Evolutionary conservation across 352 stramenopile species (phyloP).

Genomic region (Pythium periplocum): DNA sequence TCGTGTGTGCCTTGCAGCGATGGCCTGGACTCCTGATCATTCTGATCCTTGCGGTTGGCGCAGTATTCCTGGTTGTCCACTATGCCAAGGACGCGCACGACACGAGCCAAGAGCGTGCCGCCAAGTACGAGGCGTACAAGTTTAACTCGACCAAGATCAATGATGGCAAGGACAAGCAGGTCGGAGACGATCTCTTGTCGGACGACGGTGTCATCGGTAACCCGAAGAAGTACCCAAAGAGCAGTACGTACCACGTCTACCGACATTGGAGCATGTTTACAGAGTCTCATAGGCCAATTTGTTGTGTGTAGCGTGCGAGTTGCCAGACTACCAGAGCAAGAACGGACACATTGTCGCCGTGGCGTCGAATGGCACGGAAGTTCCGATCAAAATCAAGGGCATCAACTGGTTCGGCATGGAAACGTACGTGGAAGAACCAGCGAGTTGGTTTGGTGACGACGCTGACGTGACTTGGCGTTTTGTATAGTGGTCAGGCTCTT

Average conservation of each 20-base stretch:
- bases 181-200: slow-evolving; percentile 25
- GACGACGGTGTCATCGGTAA: slow-evolving; percentile 57
- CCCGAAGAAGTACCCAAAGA: slow-evolving; percentile 45
- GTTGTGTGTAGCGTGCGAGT: slow-evolving; percentile 25
- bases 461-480: slow-evolving; percentile 7
- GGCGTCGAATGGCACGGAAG: slow-evolving; percentile 43
- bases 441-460: not conserved
- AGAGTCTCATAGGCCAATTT: not conserved
- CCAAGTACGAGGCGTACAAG: slow-evolving; percentile 7
- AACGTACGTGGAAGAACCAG: slow-evolving; percentile 21
- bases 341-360: slow-evolving; percentile 46
- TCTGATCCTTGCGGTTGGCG: slow-evolving; percentile 17
- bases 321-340: slow-evolving; percentile 62
- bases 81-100: slow-evolving; percentile 8
- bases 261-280: not conserved
- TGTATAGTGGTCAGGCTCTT: slow-evolving; percentile 32
- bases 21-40: slow-evolving; percentile 30
- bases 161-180: slow-evolving; percentile 11
- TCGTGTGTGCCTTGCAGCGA: slow-evolving; percentile 11
- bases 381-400: slow-evolving; percentile 43
- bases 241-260: slow-evolving; percentile 1
- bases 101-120: slow-evolving; percentile 5
- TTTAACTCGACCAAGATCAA: slow-evolving; percentile 14
- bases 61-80: slow-evolving; percentile 13
- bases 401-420: slow-evolving; percentile 63